Evolutionary conservation across 2,329 filamentous ascomycete species (phyloP).

Genomic region (Cordyceps sp.): DNA sequence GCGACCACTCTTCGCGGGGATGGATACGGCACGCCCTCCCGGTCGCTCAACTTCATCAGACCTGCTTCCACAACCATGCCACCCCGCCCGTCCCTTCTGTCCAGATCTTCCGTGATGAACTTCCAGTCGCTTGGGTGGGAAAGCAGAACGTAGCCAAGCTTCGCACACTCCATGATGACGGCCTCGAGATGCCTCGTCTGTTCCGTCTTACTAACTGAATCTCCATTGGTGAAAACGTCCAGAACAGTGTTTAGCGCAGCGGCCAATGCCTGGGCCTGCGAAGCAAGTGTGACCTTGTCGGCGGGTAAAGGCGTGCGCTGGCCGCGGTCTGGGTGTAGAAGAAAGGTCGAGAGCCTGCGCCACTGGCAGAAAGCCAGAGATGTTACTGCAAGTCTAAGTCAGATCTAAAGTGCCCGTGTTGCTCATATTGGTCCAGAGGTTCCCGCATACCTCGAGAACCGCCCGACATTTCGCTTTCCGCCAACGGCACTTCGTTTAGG

Average conservation of each 20-base stretch:
- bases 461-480: not conserved
- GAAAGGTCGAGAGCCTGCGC: slow-evolving; percentile 24
- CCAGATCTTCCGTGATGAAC: slow-evolving; percentile 10
- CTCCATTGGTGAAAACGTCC: slow-evolving; percentile 7
- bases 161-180: slow-evolving; percentile 21
- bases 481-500: slow-evolving; percentile 1
- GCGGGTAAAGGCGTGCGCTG: slow-evolving; percentile 17
- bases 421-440: not conserved
- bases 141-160: slow-evolving; percentile 22
- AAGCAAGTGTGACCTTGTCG: slow-evolving; percentile 11
- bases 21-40: slow-evolving; percentile 9
- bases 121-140: slow-evolving; percentile 24
- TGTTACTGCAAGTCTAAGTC: not conserved
- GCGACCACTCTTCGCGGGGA: slow-evolving; percentile 8
- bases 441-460: not conserved
- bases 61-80: slow-evolving; percentile 13
- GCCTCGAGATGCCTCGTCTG: slow-evolving; percentile 21
- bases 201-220: slow-evolving; percentile 8
- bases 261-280: slow-evolving; percentile 9
- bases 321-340: slow-evolving; percentile 21
- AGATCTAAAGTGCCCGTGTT: no score
- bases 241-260: not conserved
- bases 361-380: slow-evolving; percentile 20
- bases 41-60: slow-evolving; percentile 11
- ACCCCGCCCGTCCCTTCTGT: not conserved